A percentile compares a stretch with the other conserved stretches of the same genome.
phyloP scores from a whole-genome alignment of 163 green algal species.

The Prototheca stagnorum region DNA sequence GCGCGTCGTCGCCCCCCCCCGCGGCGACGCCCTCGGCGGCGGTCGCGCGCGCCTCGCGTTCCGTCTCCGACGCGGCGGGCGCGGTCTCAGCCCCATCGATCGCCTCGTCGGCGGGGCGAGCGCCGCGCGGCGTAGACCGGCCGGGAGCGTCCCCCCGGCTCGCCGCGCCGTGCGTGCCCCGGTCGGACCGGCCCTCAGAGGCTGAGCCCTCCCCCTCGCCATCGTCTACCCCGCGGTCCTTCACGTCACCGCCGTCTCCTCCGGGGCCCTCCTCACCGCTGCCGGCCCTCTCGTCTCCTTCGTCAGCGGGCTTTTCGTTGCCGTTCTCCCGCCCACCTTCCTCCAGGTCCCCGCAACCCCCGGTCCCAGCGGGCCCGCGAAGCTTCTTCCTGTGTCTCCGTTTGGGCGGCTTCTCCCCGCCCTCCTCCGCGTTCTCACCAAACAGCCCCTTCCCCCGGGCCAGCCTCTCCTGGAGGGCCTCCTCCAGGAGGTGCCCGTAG shows the following conservation, averaged over 20 bases:
- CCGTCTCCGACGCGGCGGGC: background rate
- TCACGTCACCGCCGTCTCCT: too few relatives aligned
- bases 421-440: constrained; percentile 5
- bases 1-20: too few relatives aligned
- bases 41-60: background rate
- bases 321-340: too few relatives aligned
- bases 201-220: constrained; percentile 1
- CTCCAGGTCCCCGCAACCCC: too few relatives aligned
- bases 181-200: background rate
- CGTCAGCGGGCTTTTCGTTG: too few relatives aligned
- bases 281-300: too few relatives aligned
- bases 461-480: constrained; percentile 4
- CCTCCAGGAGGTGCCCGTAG: constrained; percentile 5
- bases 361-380: too few relatives aligned
- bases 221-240: too few relatives aligned
- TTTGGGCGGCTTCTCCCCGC: too few relatives aligned
- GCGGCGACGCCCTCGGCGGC: background rate
- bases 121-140: background rate
- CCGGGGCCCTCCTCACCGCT: too few relatives aligned
- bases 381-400: too few relatives aligned
- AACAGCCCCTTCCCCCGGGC: background rate
- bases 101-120: background rate
- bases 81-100: background rate
- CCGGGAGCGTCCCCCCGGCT: background rate
- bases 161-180: background rate